Evolutionary conservation across 2,329 filamentous ascomycete species (phyloP).

Genomic region (Sporothrix brunneoviolacea): DNA sequence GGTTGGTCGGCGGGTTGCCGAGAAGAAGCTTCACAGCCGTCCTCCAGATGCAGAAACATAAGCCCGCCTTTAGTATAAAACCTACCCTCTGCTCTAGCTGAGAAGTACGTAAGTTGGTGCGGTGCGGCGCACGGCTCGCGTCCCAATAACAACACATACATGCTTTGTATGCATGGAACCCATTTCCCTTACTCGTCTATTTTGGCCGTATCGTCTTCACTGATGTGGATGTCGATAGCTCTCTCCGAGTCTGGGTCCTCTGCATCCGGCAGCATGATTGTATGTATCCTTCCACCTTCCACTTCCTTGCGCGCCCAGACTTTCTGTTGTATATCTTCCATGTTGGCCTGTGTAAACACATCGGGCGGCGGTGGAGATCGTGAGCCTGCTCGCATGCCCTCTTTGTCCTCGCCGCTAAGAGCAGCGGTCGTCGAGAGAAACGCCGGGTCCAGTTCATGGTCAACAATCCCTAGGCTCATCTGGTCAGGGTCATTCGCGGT

Average conservation of each 20-base stretch:
- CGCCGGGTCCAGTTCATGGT: conserved; percentile 12
- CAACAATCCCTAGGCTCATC: conserved; percentile 10
- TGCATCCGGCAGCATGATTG: conserved; percentile 28
- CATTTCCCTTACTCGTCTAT: conserved; percentile 3
- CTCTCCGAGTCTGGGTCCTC: conserved; percentile 36
- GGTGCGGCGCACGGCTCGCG: no score
- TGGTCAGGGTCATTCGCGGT: conserved; percentile 4
- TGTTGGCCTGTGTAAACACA: conserved; percentile 16
- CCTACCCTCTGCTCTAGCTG: no score
- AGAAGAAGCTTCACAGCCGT: no score
- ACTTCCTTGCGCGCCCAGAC: conserved; percentile 31
- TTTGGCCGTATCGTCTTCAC: conserved; percentile 29
- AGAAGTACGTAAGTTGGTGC: no score
- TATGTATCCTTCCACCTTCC: conserved; percentile 28
- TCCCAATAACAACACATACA: no score
- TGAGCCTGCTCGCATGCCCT: background rate
- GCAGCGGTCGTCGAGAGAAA: conserved; percentile 14
- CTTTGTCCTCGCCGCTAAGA: conserved; percentile 11
- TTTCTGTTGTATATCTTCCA: conserved; percentile 27
- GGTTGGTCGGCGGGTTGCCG: no score
- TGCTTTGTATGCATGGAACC: background rate
- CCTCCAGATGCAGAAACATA: no score
- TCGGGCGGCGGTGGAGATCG: conserved; percentile 21
- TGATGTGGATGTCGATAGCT: conserved; percentile 44
- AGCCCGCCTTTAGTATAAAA: no score